Percentiles rank a stretch among this genome's conserved stretches.
These are phyloP conservation scores for Pseudogymnoascus verrucosus DNA, from an alignment of 2,329 filamentous ascomycete species.

Conservation along the genomic window DNA sequence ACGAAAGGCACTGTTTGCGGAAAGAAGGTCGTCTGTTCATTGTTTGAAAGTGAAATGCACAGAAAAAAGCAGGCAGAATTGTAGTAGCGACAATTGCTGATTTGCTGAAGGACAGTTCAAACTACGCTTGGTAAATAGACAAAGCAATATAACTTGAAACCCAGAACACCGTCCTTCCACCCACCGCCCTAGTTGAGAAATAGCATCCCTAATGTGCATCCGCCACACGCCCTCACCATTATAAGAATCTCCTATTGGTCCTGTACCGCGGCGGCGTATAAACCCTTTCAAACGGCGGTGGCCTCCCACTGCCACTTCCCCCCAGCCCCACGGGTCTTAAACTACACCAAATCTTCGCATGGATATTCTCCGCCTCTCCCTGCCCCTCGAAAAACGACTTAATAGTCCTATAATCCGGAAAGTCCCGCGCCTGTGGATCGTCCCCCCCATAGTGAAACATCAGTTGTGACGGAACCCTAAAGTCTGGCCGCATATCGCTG, in stretches of 20 bases:
- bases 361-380: neutral
- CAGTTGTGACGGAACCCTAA: neutral
- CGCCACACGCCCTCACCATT: neutral
- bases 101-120: neutral
- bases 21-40: neutral
- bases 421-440: neutral
- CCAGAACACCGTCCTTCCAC: neutral
- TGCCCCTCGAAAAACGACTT: neutral
- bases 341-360: neutral
- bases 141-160: neutral
- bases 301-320: neutral
- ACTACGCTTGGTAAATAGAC: neutral
- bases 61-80: neutral
- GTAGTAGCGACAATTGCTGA: neutral
- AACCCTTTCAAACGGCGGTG: neutral
- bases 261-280: neutral
- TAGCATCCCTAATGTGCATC: neutral
- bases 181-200: neutral
- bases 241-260: neutral
- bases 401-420: neutral
- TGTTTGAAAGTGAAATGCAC: neutral
- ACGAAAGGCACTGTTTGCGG: conserved; percentile 2
- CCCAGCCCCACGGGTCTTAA: neutral
- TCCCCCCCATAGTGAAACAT: neutral
- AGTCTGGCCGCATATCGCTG: neutral